Percentiles rank a stretch among this genome's conserved stretches.
Evolutionary conservation across 192 early-diverging fungal genomes (phyloP).

Genomic region (Backusella parvicylindrica): DNA sequence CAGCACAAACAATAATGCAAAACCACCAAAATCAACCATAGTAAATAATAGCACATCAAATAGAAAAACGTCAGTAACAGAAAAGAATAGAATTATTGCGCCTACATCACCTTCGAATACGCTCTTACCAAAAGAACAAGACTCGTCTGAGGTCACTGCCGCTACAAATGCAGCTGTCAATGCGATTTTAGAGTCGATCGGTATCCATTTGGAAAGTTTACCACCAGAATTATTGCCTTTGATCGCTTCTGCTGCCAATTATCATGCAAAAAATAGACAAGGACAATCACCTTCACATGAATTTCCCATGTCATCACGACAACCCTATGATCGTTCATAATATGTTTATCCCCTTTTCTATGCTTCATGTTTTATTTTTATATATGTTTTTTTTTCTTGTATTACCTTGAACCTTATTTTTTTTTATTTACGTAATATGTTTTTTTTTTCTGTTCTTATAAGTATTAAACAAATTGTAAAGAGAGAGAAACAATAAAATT

Average conservation of each 20-base stretch:
- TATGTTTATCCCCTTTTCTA: neutral
- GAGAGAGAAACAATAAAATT: neutral
- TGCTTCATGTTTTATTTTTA: neutral
- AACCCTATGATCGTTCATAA: neutral
- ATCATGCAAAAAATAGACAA: slow-evolving; percentile 20
- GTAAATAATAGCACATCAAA: neutral
- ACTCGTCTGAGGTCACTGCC: neutral
- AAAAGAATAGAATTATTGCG: neutral
- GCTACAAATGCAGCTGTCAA: slow-evolving; percentile 13
- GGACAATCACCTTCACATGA: neutral
- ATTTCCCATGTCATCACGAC: neutral
- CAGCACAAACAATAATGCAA: neutral
- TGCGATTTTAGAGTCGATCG: slow-evolving; percentile 10
- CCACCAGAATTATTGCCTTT: slow-evolving; percentile 11
- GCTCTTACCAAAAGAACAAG: neutral
- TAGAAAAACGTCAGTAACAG: neutral
- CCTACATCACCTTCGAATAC: neutral
- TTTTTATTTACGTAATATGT: neutral
- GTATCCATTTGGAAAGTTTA: slow-evolving; percentile 11
- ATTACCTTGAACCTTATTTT: neutral
- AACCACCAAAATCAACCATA: neutral
- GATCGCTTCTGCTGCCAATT: slow-evolving; percentile 19
- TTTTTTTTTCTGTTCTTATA: neutral
- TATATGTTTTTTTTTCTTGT: neutral
- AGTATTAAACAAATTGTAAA: neutral